A percentile compares a stretch with the other conserved stretches of the same genome.
Evolutionary conservation across 345 rosid genomes (phyloP).

Genomic region (Gossypioides kirkii): DNA sequence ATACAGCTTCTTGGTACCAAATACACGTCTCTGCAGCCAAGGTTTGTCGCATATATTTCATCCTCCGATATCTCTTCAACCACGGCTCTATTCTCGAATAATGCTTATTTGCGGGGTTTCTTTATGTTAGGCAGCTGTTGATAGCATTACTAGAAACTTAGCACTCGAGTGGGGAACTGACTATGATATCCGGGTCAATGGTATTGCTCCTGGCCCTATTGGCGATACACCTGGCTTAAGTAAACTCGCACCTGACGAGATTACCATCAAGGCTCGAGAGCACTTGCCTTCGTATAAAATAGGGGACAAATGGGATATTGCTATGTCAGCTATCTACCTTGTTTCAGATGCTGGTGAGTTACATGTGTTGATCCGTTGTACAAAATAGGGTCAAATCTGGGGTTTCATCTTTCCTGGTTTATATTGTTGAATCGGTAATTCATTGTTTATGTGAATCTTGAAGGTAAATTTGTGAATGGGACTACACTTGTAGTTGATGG

Average conservation of each 20-base stretch:
- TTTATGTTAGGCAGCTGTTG: conserved; percentile 59
- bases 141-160: conserved; percentile 64
- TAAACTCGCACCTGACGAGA: conserved; percentile 31
- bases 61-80: neutral
- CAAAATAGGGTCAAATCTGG: neutral
- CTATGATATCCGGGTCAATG: conserved; percentile 54
- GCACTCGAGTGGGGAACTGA: conserved; percentile 86
- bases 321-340: conserved; percentile 74
- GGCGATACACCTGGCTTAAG: conserved; percentile 73
- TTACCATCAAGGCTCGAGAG: conserved; percentile 15
- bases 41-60: neutral
- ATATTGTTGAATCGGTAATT: neutral
- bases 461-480: conserved; percentile 1
- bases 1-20: conserved; percentile 3
- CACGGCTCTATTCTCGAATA: neutral
- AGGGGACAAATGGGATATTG: conserved; percentile 85
- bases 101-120: neutral
- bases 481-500: neutral
- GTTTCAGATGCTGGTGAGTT: conserved; percentile 59
- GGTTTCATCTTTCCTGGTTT: neutral
- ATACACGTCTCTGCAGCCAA: conserved; percentile 1
- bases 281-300: conserved; percentile 46
- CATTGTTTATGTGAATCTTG: neutral
- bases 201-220: conserved; percentile 82
- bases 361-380: neutral